Evolutionary conservation across 176 grass and related monocot genomes (phyloP).

Genomic region (Urochloa ruziziensis): DNA sequence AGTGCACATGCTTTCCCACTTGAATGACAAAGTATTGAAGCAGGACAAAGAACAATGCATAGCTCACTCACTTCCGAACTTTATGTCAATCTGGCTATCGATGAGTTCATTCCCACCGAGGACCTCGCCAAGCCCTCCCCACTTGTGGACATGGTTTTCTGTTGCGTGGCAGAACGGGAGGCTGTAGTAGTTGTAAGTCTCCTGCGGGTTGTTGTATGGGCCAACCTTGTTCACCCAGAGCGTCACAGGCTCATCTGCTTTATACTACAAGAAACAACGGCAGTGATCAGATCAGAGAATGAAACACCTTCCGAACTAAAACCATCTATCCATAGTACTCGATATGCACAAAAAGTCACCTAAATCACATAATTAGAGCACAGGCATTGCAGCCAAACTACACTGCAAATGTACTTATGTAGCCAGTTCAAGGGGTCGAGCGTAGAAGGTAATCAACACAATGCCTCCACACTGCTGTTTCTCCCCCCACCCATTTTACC

Average conservation of each 20-base stretch:
- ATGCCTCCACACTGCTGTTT: not conserved
- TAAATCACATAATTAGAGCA: not conserved
- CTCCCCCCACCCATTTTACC: not conserved
- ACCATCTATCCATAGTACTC: not conserved
- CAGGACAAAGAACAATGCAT: constrained; percentile 7
- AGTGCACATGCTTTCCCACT: not conserved
- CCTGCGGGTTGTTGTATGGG: constrained; percentile 93
- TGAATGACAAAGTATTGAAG: constrained; percentile 1
- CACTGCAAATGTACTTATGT: not conserved
- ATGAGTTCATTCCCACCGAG: constrained; percentile 92
- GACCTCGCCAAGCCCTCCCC: constrained; percentile 91
- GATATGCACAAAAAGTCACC: not conserved
- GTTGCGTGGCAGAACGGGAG: constrained; percentile 85
- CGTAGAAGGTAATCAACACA: not conserved
- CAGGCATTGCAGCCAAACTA: not conserved
- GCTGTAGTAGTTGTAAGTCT: constrained; percentile 94
- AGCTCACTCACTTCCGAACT: constrained; percentile 62
- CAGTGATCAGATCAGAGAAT: not conserved
- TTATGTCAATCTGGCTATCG: constrained; percentile 81
- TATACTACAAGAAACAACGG: constrained; percentile 51
- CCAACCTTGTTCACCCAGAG: constrained; percentile 99
- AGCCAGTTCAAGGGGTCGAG: not conserved
- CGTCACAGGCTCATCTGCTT: constrained; percentile 60
- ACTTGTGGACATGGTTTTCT: constrained; percentile 79
- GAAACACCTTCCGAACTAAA: not conserved